A percentile compares a stretch with the other conserved stretches of the same genome.
phyloP scores from a whole-genome alignment of 345 rosid genomes.

The Populus simonii region DNA sequence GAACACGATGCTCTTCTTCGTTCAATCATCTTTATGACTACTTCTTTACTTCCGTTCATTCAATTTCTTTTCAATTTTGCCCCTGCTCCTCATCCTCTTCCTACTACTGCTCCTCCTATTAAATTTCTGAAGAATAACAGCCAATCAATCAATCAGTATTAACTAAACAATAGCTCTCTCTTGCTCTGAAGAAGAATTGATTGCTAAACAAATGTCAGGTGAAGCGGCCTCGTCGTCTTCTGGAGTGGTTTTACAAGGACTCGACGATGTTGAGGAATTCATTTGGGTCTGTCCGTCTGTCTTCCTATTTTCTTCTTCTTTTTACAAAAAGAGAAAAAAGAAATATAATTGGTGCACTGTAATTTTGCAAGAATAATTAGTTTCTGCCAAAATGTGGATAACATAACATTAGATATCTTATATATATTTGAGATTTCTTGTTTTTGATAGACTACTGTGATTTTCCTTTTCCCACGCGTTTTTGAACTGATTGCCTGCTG shows the following conservation, averaged over 20 bases:
- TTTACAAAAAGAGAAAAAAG: conserved; percentile 12
- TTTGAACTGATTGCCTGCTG: conserved; percentile 18
- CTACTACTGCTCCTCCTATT: not conserved
- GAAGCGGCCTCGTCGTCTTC: conserved; percentile 44
- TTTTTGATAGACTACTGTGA: not conserved
- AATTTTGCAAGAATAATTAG: not conserved
- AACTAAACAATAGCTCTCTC: not conserved
- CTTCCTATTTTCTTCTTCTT: not conserved
- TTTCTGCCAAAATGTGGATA: not conserved
- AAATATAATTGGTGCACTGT: no score
- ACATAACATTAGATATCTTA: not conserved
- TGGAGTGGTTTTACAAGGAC: conserved; percentile 39
- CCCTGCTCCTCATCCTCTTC: not conserved
- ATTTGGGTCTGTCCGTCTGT: conserved; percentile 40
- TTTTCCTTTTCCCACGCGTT: not conserved
- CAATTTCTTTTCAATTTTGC: not conserved
- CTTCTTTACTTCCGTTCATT: not conserved
- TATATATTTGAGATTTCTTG: not conserved
- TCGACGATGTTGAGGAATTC: conserved; percentile 64
- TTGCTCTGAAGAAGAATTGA: not conserved
- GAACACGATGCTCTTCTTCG: not conserved
- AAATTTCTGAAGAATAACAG: not conserved
- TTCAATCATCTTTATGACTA: not conserved
- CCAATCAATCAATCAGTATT: no score
- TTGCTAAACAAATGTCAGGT: conserved; percentile 41